These are phyloP conservation scores for Hansenula sp. DNA, from an alignment of 1,139 yeast genomes.

Conservation along the genomic window DNA sequence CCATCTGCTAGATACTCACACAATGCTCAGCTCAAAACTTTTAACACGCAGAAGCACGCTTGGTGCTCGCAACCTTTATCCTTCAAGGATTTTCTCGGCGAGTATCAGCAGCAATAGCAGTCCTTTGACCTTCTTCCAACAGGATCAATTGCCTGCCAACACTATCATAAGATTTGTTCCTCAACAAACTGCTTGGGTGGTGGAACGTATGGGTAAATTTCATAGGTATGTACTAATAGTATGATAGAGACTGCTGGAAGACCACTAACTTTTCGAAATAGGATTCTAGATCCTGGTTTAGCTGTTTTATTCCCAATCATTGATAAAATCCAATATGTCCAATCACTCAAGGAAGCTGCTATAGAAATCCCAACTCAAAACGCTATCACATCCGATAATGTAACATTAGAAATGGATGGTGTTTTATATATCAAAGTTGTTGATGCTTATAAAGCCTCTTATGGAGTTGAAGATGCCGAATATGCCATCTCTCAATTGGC, in stretches of 20 bases:
- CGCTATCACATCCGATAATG: conserved; percentile 85
- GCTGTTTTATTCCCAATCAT: conserved; percentile 69
- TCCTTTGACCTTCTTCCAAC: conserved; percentile 58
- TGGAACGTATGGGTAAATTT: conserved; percentile 88
- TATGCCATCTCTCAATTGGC: conserved; percentile 85
- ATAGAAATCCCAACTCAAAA: conserved; percentile 80
- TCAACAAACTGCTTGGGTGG: conserved; percentile 89
- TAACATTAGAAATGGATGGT: conserved; percentile 81
- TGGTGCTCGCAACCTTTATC: conserved; percentile 1
- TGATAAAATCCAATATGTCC: conserved; percentile 77
- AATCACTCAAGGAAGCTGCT: conserved; percentile 77
- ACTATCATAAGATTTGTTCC: conserved; percentile 79
- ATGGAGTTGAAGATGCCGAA: conserved; percentile 86
- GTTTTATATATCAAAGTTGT: conserved; percentile 72
- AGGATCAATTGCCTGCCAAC: conserved; percentile 65
- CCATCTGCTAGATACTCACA: too few relatives aligned
- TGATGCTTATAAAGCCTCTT: conserved; percentile 82
- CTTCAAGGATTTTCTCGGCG: conserved; percentile 1
- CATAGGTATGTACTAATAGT: conserved; percentile 23
- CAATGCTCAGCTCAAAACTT: background rate
- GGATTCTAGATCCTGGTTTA: conserved; percentile 72
- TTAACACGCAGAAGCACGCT: background rate
- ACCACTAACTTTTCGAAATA: background rate
- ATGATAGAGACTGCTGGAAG: background rate
- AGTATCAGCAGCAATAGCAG: background rate